Evolutionary conservation across 257 asterid genomes (phyloP).

Genomic region (Solanum acaule): DNA sequence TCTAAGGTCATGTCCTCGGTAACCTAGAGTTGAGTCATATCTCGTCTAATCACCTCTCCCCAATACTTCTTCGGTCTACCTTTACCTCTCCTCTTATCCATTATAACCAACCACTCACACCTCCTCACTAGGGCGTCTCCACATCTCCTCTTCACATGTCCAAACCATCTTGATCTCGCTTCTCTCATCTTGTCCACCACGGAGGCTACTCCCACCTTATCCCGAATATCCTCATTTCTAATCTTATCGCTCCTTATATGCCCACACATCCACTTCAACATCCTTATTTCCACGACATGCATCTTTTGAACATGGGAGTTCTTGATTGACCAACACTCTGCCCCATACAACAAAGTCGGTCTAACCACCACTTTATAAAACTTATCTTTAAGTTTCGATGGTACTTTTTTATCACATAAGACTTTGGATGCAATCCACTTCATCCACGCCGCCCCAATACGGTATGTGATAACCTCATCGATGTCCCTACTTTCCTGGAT

Average conservation of each 20-base stretch:
- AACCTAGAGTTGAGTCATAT: not conserved
- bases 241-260: not conserved
- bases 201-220: not conserved
- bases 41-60: not conserved
- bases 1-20: not conserved
- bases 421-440: not conserved
- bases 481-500: not conserved
- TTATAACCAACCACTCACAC: no score
- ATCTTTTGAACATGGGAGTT: not conserved
- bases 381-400: not conserved
- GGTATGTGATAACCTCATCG: not conserved
- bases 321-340: not conserved
- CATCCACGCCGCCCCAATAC: not conserved
- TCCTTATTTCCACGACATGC: not conserved
- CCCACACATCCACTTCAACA: not conserved
- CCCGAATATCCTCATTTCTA: not conserved
- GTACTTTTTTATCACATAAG: not conserved
- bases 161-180: no score
- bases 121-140: no score
- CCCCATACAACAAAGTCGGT: not conserved
- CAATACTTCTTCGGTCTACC: not conserved
- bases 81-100: not conserved
- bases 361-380: not conserved
- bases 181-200: not conserved
- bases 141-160: no score